Evolutionary conservation across 2,329 filamentous ascomycete species (phyloP).

Genomic region (Tolypocladium inflatum): DNA sequence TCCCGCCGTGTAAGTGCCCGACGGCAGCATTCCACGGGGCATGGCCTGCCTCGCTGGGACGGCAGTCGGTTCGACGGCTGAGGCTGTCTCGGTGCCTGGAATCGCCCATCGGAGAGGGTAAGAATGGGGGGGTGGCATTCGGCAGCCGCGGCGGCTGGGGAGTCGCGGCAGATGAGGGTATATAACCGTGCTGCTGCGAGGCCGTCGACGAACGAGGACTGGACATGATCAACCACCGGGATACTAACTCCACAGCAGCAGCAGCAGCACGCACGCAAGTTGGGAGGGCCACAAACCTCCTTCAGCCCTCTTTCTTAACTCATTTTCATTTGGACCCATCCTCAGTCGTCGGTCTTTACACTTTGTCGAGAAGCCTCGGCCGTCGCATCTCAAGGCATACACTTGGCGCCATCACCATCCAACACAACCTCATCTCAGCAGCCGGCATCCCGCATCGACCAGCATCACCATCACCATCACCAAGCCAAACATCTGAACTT

Average conservation of each 20-base stretch:
- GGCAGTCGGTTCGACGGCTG: not conserved
- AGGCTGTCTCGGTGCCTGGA: not conserved
- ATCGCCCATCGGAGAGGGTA: not conserved
- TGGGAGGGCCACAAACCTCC: not conserved
- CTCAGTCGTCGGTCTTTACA: not conserved
- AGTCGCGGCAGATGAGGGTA: not conserved
- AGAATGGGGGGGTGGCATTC: not conserved
- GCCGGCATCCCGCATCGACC: too few relatives aligned
- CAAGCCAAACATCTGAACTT: not conserved
- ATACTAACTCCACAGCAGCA: not conserved
- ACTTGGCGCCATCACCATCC: too few relatives aligned
- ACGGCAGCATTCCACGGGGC: not conserved
- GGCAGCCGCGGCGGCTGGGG: not conserved
- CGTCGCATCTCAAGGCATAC: too few relatives aligned
- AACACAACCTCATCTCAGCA: not conserved
- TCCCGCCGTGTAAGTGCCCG: not conserved
- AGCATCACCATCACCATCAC: not conserved
- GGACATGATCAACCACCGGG: not conserved
- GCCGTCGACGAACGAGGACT: not conserved
- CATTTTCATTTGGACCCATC: not conserved
- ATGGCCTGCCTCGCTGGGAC: not conserved
- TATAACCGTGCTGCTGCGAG: not conserved
- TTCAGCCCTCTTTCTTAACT: not conserved
- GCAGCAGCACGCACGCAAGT: not conserved
- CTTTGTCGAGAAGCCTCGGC: too few relatives aligned